Evolutionary conservation across 345 rosid species (phyloP).

Genomic region (Citrus maxima): DNA sequence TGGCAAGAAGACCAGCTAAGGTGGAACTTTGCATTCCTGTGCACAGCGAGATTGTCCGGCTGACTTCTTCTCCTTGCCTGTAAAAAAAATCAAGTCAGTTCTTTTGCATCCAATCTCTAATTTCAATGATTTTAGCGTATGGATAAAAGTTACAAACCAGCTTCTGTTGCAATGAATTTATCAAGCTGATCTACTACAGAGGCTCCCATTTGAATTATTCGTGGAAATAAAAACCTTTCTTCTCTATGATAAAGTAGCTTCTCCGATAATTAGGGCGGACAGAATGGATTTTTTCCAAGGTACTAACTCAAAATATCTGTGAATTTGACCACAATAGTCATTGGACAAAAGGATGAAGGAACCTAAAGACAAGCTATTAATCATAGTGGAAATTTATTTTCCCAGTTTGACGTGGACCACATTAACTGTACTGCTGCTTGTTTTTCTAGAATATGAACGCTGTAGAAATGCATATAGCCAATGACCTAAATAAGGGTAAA

Average conservation of each 20-base stretch:
- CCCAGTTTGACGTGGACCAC: not conserved
- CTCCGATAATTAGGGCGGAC: not conserved
- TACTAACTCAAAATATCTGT: not conserved
- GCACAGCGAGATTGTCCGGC: conserved; percentile 85
- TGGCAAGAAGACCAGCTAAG: conserved; percentile 84
- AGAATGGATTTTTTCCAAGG: not conserved
- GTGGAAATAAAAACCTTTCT: not conserved
- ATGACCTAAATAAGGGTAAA: not conserved
- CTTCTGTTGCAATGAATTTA: not conserved
- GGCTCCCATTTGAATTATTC: not conserved
- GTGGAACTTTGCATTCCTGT: conserved; percentile 99
- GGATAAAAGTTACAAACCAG: not conserved
- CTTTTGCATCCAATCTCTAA: not conserved
- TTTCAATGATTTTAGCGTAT: not conserved
- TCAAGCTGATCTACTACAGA: not conserved
- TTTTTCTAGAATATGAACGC: not conserved
- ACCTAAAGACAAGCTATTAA: not conserved
- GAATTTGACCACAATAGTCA: not conserved
- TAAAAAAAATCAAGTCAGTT: not conserved
- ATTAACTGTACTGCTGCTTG: not conserved
- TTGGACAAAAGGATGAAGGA: not conserved
- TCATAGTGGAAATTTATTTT: not conserved
- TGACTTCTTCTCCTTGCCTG: conserved; percentile 87
- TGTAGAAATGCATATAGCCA: not conserved
- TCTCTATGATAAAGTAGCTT: not conserved